A percentile compares a stretch with the other conserved stretches of the same genome.
Evolutionary conservation across 768 basidiomycete genomes (phyloP).

Genomic region (Tricholoma bakamatsutake): DNA sequence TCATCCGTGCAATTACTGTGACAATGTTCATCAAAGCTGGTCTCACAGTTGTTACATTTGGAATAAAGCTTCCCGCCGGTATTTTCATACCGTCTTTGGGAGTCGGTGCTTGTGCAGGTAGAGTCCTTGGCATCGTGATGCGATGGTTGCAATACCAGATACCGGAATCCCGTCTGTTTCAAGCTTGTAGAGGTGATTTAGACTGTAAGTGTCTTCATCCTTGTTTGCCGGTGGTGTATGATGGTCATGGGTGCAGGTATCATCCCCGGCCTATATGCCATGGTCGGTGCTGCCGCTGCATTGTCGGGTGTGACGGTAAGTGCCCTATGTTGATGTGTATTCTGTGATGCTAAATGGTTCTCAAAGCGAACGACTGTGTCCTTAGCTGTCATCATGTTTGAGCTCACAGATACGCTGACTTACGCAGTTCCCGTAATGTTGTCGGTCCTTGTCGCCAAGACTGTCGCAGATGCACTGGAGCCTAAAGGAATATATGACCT

Average conservation of each 20-base stretch:
- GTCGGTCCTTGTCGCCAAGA: slow-evolving; percentile 83
- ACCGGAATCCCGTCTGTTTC: slow-evolving; percentile 58
- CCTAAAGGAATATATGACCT: slow-evolving; percentile 97
- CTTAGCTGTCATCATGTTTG: slow-evolving; percentile 93
- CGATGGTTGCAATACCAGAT: slow-evolving; percentile 67
- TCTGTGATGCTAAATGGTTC: slow-evolving; percentile 4
- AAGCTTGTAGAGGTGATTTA: slow-evolving; percentile 53
- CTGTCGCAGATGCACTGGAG: slow-evolving; percentile 81
- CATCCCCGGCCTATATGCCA: slow-evolving; percentile 87
- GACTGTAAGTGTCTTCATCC: slow-evolving; percentile 43
- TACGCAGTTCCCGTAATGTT: slow-evolving; percentile 92
- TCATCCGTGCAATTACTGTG: slow-evolving; percentile 60
- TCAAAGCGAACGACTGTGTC: slow-evolving; percentile 81
- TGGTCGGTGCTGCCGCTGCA: slow-evolving; percentile 93
- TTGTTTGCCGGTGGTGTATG: neutral
- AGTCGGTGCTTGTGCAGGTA: slow-evolving; percentile 90
- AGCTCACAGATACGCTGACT: slow-evolving; percentile 87
- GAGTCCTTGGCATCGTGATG: slow-evolving; percentile 76
- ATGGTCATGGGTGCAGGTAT: slow-evolving; percentile 35
- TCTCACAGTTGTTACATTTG: slow-evolving; percentile 86
- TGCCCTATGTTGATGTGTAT: slow-evolving; percentile 9
- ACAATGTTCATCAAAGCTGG: slow-evolving; percentile 79
- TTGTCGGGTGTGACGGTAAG: slow-evolving; percentile 93
- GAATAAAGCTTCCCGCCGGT: slow-evolving; percentile 86
- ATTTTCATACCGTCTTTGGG: slow-evolving; percentile 97